A percentile compares a stretch with the other conserved stretches of the same genome.
Evolutionary conservation across 2,329 filamentous ascomycete species (phyloP).

Genomic region (Magnaporthiopsis rhizophila): DNA sequence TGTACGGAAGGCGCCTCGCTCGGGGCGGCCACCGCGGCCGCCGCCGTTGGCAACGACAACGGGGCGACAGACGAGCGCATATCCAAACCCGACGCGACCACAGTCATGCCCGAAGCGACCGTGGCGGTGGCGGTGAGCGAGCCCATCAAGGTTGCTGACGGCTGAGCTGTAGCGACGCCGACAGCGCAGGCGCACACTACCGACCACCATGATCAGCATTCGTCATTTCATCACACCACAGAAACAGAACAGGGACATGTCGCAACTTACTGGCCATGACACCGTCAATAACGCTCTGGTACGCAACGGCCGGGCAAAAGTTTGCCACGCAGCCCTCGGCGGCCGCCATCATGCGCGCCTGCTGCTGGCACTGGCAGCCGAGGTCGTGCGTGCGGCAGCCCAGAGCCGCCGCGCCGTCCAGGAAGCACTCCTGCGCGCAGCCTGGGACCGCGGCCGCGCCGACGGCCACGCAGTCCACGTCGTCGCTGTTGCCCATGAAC

Average conservation of each 20-base stretch:
- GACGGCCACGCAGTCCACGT: constrained; percentile 16
- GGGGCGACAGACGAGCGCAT: background rate
- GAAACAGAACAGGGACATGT: too few species aligned
- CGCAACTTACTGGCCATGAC: constrained; percentile 9
- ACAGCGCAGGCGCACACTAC: constrained; percentile 6
- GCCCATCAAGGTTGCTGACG: background rate
- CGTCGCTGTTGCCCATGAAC: too few species aligned
- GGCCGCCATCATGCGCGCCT: constrained; percentile 22
- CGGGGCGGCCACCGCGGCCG: background rate
- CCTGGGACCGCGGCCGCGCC: constrained; percentile 19
- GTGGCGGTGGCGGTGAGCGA: background rate
- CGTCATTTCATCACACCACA: background rate
- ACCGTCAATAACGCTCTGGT: constrained; percentile 23
- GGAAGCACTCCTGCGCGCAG: constrained; percentile 24
- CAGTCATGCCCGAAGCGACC: background rate
- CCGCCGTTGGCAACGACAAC: background rate
- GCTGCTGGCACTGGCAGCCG: constrained; percentile 22
- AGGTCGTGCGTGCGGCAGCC: constrained; percentile 24
- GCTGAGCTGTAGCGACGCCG: constrained; percentile 1
- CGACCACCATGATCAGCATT: background rate
- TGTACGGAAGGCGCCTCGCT: background rate
- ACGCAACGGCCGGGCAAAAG: constrained; percentile 17
- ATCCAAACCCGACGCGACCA: background rate
- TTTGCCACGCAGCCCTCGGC: constrained; percentile 23
- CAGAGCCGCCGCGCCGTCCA: constrained; percentile 19